A percentile compares a stretch with the other conserved stretches of the same genome.
These are phyloP conservation scores for Diatrype stigma DNA, from an alignment of 2,329 filamentous ascomycete genomes.

Conservation along the genomic window DNA sequence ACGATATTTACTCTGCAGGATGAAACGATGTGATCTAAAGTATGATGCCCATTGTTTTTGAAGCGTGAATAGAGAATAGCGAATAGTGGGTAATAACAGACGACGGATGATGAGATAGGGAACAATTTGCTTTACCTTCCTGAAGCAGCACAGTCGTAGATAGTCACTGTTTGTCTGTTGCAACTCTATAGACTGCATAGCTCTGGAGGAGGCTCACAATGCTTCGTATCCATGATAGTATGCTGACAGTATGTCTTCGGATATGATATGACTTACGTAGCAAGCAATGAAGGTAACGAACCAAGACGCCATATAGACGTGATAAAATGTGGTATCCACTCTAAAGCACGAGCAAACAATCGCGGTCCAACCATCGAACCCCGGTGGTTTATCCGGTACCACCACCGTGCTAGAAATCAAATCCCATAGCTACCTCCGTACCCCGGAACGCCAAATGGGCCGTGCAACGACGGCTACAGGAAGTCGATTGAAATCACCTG, in stretches of 20 bases:
- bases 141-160: too few species aligned
- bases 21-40: not conserved
- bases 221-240: too few species aligned
- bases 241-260: too few species aligned
- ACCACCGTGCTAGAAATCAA: not conserved
- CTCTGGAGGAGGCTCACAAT: too few species aligned
- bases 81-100: too few species aligned
- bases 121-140: too few species aligned
- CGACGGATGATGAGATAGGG: too few species aligned
- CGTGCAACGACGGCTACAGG: not conserved
- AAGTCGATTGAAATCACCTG: constrained; percentile 10
- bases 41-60: too few species aligned
- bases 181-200: too few species aligned
- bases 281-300: not conserved
- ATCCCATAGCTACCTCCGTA: not conserved
- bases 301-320: not conserved
- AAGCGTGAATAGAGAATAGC: too few species aligned
- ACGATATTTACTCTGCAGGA: not conserved
- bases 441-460: not conserved
- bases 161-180: too few species aligned
- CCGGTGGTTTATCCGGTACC: not conserved
- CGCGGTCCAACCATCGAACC: not conserved
- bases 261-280: too few species aligned
- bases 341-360: not conserved
- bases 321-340: constrained; percentile 9